phyloP scores from a whole-genome alignment of 176 grass and related monocot genomes.

The Musa troglodytarum region DNA sequence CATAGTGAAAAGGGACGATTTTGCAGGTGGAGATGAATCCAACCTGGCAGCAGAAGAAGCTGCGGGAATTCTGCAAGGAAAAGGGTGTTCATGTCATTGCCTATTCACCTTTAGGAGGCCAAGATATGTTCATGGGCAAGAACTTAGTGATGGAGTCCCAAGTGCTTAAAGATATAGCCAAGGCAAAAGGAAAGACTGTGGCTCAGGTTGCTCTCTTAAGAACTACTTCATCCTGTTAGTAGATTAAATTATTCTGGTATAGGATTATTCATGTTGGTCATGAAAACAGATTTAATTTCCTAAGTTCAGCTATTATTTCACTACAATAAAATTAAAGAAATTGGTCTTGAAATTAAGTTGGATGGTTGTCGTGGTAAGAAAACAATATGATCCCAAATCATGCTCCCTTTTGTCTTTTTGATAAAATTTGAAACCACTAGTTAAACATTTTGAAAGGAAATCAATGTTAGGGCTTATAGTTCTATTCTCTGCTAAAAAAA shows the following conservation, averaged over 20 bases:
- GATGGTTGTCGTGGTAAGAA: not conserved
- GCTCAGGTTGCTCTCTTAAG: not conserved
- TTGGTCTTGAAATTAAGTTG: not conserved
- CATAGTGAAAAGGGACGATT: not conserved
- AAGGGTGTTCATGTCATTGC: constrained; percentile 43
- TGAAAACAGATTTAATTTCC: not conserved
- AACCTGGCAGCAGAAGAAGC: constrained; percentile 23
- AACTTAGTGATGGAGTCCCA: not conserved
- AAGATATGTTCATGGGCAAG: not conserved
- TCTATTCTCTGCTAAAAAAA: no score
- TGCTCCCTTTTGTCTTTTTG: no score
- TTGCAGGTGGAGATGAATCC: constrained; percentile 59
- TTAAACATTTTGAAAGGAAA: no score
- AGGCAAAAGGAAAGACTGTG: not conserved
- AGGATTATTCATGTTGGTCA: not conserved
- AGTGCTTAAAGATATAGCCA: not conserved
- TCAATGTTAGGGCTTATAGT: no score
- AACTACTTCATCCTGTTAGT: not conserved
- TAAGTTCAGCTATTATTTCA: not conserved
- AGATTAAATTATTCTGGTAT: no score
- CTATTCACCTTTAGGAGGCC: constrained; percentile 39
- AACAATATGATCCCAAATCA: no score
- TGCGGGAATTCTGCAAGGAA: constrained; percentile 34
- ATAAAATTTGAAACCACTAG: no score
- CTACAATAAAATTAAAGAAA: not conserved